Percentiles rank a stretch among this genome's conserved stretches.
These are phyloP conservation scores for Debaryomyces castellii DNA, from an alignment of 805 yeast genomes.

Conservation along the genomic window DNA sequence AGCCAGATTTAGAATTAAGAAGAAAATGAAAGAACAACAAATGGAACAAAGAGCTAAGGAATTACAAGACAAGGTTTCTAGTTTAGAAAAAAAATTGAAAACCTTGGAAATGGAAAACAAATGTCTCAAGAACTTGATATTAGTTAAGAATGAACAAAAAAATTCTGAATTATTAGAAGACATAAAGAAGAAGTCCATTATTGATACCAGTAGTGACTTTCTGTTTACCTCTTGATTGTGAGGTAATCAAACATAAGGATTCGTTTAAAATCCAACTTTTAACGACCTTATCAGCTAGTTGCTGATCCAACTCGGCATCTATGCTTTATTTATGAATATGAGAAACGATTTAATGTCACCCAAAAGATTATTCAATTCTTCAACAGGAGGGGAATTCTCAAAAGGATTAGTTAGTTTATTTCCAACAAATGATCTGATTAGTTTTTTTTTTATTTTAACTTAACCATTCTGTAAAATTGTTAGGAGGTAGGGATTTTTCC, in stretches of 20 bases:
- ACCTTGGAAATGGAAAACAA: constrained; percentile 93
- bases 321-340: constrained; percentile 2
- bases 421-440: constrained; percentile 17
- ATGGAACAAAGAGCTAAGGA: constrained; percentile 77
- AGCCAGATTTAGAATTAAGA: constrained; percentile 89
- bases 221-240: constrained; percentile 29
- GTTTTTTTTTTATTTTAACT: neutral
- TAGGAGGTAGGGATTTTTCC: neutral
- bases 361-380: constrained; percentile 8
- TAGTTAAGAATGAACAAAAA: constrained; percentile 68
- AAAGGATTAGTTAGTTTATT: constrained; percentile 8
- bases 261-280: constrained; percentile 11
- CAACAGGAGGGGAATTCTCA: constrained; percentile 12
- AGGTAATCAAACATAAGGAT: constrained; percentile 6
- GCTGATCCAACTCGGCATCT: constrained; percentile 1
- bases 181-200: constrained; percentile 48
- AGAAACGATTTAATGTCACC: constrained; percentile 1
- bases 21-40: constrained; percentile 89
- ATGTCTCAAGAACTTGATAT: constrained; percentile 77
- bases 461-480: neutral
- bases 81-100: constrained; percentile 70
- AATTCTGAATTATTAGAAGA: constrained; percentile 54
- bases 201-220: constrained; percentile 29
- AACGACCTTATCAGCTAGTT: constrained; percentile 1
- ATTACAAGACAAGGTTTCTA: constrained; percentile 63